Evolutionary conservation across 352 stramenopile species (phyloP).

Genomic region (Aphanomyces cochlioides): DNA sequence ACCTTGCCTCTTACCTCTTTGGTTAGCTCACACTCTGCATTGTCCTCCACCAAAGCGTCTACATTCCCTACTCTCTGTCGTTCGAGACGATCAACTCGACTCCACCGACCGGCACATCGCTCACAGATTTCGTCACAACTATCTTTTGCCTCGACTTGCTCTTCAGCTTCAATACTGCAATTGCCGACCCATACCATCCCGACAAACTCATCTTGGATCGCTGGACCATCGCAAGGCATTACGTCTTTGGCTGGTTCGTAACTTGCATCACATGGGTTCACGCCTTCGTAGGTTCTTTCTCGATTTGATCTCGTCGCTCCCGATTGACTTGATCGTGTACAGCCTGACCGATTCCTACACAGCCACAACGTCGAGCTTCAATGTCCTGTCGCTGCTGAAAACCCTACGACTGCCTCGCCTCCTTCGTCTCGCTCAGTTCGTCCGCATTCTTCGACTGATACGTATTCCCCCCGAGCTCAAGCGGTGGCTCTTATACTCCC

Average conservation of each 20-base stretch:
- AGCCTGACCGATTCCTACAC: background rate
- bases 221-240: constrained; percentile 51
- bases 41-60: constrained; percentile 77
- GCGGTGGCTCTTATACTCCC: constrained; percentile 78
- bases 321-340: constrained; percentile 65
- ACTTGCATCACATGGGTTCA: background rate
- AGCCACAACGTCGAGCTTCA: constrained; percentile 47
- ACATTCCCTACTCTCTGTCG: constrained; percentile 60
- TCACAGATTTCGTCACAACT: constrained; percentile 36
- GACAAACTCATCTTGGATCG: constrained; percentile 60
- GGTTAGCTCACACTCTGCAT: constrained; percentile 55
- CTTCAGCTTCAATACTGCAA: constrained; percentile 70
- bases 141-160: constrained; percentile 68
- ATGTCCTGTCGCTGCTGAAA: constrained; percentile 64
- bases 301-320: constrained; percentile 67
- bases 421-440: constrained; percentile 59
- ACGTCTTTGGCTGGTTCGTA: constrained; percentile 56
- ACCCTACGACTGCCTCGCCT: constrained; percentile 60
- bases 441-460: constrained; percentile 68
- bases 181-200: constrained; percentile 43
- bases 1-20: background rate
- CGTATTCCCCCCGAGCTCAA: constrained; percentile 67
- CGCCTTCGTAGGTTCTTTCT: constrained; percentile 55
- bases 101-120: background rate
- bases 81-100: constrained; percentile 54